A percentile compares a stretch with the other conserved stretches of the same genome.
Conservation (phyloP, 2,329 filamentous ascomycete genomes). For the Capronia americana region DNA sequence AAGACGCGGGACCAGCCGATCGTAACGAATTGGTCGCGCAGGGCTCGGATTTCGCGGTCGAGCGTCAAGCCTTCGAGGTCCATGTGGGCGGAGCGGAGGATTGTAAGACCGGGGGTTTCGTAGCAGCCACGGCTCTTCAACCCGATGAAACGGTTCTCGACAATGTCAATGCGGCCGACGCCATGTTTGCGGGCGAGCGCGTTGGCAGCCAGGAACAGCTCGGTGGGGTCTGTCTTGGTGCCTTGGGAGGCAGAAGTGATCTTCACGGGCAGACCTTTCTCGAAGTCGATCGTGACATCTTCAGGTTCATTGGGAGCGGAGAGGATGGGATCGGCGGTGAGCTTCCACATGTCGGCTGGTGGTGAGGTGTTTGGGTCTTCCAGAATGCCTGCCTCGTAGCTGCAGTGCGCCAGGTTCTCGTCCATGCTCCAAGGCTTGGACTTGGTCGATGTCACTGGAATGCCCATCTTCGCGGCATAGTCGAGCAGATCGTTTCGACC, state of each 20-base stretch:
- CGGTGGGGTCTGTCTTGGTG: constrained; percentile 70
- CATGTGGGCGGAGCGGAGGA: constrained; percentile 63
- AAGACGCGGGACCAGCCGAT: constrained; percentile 56
- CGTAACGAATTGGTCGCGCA: constrained; percentile 74
- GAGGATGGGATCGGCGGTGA: constrained; percentile 52
- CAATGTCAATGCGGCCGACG: constrained; percentile 69
- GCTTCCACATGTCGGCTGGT: constrained; percentile 81
- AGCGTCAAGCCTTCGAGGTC: constrained; percentile 71
- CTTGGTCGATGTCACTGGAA: constrained; percentile 28
- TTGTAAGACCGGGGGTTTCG: constrained; percentile 60
- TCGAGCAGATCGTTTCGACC: constrained; percentile 58
- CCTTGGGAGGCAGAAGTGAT: constrained; percentile 65
- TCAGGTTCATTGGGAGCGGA: constrained; percentile 67
- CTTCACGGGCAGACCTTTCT: constrained; percentile 76
- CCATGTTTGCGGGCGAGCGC: constrained; percentile 70
- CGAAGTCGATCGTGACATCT: constrained; percentile 74
- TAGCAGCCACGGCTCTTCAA: constrained; percentile 83
- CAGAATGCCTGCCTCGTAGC: constrained; percentile 75
- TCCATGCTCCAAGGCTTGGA: constrained; percentile 72
- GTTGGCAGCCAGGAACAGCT: constrained; percentile 69
- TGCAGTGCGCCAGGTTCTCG: constrained; percentile 69
- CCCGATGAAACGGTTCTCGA: constrained; percentile 80
- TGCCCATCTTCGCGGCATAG: constrained; percentile 49
- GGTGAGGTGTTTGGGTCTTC: constrained; percentile 67
- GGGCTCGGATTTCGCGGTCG: constrained; percentile 70